phyloP scores from a whole-genome alignment of 495 filamentous ascomycete genomes.

The Penicillium fimorum region DNA sequence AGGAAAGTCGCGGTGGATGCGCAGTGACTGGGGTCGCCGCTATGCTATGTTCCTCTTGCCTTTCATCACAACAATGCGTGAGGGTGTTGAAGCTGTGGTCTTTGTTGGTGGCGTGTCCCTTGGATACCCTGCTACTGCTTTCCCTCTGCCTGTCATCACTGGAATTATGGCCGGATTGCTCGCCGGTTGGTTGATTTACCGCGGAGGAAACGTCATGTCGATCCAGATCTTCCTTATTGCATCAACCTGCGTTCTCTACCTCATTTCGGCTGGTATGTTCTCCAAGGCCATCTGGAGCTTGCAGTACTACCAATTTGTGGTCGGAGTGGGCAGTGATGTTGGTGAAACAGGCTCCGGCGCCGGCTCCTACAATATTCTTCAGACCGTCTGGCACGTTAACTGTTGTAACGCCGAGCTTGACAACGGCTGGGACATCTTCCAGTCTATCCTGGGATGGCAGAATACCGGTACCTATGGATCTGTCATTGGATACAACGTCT shows the following conservation, averaged over 20 bases:
- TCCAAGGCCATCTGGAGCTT: constrained; percentile 67
- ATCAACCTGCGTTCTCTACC: constrained; percentile 73
- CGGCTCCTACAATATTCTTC: constrained; percentile 76
- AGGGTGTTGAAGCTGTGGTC: constrained; percentile 71
- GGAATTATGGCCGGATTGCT: constrained; percentile 58
- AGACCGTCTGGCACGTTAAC: constrained; percentile 83
- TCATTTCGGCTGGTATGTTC: constrained; percentile 73
- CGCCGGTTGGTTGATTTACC: constrained; percentile 67
- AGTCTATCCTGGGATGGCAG: constrained; percentile 68
- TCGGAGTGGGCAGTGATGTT: constrained; percentile 62
- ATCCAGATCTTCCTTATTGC: constrained; percentile 69
- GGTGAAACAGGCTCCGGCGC: constrained; percentile 67
- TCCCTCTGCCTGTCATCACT: constrained; percentile 64
- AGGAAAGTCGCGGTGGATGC: not conserved
- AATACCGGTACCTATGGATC: constrained; percentile 74
- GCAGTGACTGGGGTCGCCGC: constrained; percentile 34
- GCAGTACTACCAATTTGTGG: constrained; percentile 55
- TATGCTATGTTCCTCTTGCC: constrained; percentile 75
- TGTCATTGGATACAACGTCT: constrained; percentile 73
- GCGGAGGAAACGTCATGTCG: constrained; percentile 56
- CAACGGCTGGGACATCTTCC: constrained; percentile 79
- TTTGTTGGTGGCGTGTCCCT: constrained; percentile 75
- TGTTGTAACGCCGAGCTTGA: constrained; percentile 74
- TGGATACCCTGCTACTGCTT: constrained; percentile 61
- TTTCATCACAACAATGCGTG: constrained; percentile 73